These are phyloP conservation scores for Rhizopogon vesiculosus DNA, from an alignment of 768 basidiomycete species.

Conservation along the genomic window DNA sequence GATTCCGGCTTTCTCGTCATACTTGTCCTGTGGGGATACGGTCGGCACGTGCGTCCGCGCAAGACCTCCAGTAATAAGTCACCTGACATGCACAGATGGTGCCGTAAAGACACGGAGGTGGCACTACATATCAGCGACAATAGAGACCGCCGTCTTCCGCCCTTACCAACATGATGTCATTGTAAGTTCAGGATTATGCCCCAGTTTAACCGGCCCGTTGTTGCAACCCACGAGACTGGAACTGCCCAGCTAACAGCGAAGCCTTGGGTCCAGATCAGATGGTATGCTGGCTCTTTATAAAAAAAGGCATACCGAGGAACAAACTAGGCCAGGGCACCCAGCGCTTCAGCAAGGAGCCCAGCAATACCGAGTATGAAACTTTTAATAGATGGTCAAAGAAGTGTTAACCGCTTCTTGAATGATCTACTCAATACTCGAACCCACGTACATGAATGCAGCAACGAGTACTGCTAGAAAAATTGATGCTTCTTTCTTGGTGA, in stretches of 20 bases:
- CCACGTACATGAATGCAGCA: conserved; percentile 1
- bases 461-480: conserved; percentile 31
- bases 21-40: neutral
- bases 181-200: neutral
- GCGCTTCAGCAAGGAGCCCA: conserved; percentile 20
- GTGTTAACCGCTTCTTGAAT: neutral
- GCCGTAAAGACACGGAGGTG: too few species aligned
- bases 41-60: neutral
- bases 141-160: neutral
- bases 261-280: neutral
- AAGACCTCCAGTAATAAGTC: neutral
- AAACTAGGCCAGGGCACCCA: conserved; percentile 21
- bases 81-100: neutral
- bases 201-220: neutral
- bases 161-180: neutral
- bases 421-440: conserved; percentile 6
- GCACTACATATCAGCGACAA: too few species aligned
- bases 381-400: neutral
- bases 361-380: conserved; percentile 3
- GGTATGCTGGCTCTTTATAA: neutral
- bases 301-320: conserved; percentile 14
- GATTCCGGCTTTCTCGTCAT: too few species aligned
- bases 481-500: conserved; percentile 35
- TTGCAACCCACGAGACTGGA: neutral
- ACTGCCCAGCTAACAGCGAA: too few species aligned